These are phyloP conservation scores for Centella asiatica DNA, from an alignment of 129 eudicot genomes.

Conservation along the genomic window DNA sequence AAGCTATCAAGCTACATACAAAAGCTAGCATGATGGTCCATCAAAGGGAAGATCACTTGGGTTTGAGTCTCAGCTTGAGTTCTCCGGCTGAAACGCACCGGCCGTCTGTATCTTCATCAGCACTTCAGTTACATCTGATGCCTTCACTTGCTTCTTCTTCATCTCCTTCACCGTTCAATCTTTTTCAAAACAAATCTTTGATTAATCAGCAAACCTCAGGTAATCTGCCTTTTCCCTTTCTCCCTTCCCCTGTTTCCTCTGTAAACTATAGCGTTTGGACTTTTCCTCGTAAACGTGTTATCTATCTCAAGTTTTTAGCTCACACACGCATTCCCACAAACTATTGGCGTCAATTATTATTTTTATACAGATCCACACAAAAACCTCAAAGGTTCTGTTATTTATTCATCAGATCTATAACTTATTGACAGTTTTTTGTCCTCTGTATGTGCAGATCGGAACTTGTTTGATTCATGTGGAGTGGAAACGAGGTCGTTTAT, in stretches of 20 bases:
- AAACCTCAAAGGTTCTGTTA: too few species aligned
- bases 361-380: background rate
- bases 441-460: conserved; percentile 47
- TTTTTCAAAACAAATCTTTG: conserved; percentile 18
- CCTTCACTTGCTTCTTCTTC: conserved; percentile 15
- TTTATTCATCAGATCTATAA: background rate
- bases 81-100: conserved; percentile 5
- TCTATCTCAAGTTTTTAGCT: too few species aligned
- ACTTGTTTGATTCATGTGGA: conserved; percentile 30
- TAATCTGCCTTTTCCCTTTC: background rate
- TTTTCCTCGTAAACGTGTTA: background rate
- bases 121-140: conserved; percentile 25
- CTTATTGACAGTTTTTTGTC: background rate
- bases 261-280: too few species aligned
- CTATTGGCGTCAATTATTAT: background rate
- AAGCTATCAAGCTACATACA: background rate
- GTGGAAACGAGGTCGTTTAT: conserved; percentile 62
- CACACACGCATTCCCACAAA: background rate
- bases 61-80: conserved; percentile 28
- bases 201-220: conserved; percentile 8
- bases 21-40: conserved; percentile 17
- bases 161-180: conserved; percentile 19
- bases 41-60: conserved; percentile 24
- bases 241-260: background rate
- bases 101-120: conserved; percentile 1